Percentiles rank a stretch among this genome's conserved stretches.
phyloP scores from a whole-genome alignment of 306 rosid species.

The Cucurbita maxima region DNA sequence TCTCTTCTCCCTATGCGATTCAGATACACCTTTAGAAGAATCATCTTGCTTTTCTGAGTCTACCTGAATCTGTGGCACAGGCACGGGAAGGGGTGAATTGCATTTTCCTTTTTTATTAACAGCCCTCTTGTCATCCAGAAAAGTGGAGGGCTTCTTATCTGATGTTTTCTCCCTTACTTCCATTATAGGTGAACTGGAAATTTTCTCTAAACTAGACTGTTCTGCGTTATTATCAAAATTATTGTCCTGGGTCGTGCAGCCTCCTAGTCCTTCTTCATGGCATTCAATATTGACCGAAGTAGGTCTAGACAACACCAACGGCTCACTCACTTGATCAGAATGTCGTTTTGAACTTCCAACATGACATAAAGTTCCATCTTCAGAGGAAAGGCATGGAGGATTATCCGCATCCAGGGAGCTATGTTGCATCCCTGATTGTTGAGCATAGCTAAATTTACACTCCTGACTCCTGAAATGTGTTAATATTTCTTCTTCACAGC shows the following conservation, averaged over 20 bases:
- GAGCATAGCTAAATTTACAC: slow-evolving; percentile 33
- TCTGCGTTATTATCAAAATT: slow-evolving; percentile 29
- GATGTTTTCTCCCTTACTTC: slow-evolving; percentile 12
- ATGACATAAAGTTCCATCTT: slow-evolving; percentile 13
- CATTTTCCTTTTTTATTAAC: slow-evolving; percentile 14
- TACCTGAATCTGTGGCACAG: slow-evolving; percentile 14
- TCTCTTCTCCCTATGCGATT: slow-evolving; percentile 13
- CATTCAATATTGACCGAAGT: slow-evolving; percentile 24
- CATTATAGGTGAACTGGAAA: slow-evolving; percentile 18
- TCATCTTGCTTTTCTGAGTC: slow-evolving; percentile 15
- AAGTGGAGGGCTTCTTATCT: slow-evolving; percentile 9
- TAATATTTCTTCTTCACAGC: not conserved
- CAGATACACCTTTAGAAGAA: slow-evolving; percentile 4
- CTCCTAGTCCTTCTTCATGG: not conserved
- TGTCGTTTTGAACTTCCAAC: not conserved
- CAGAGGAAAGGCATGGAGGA: slow-evolving; percentile 12
- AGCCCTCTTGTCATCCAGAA: slow-evolving; percentile 14
- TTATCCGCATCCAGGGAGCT: slow-evolving; percentile 20
- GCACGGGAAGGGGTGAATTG: slow-evolving; percentile 10
- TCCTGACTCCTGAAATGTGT: slow-evolving; percentile 29
- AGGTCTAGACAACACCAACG: slow-evolving; percentile 13
- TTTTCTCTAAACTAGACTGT: slow-evolving; percentile 5
- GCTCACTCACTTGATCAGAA: slow-evolving; percentile 19
- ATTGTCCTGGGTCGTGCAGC: slow-evolving; percentile 36
- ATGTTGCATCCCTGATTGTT: slow-evolving; percentile 15